Conservation (phyloP, 352 stramenopile genomes). For the Globisporangium cylindrosporum region DNA sequence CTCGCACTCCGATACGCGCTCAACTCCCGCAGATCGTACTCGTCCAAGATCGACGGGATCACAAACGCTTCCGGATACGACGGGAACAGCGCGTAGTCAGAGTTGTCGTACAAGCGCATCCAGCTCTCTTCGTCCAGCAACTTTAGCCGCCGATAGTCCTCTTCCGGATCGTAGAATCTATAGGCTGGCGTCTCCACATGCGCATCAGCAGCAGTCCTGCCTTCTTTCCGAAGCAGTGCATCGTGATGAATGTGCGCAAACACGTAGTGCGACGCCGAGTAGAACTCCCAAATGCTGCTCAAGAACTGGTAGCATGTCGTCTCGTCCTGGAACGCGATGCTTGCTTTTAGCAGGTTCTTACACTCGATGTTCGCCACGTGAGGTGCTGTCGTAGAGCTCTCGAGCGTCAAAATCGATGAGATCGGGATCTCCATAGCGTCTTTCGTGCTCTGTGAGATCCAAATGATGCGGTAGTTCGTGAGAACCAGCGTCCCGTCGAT, state of each 20-base stretch:
- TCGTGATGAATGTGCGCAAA: conserved; percentile 81
- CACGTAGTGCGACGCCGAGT: conserved; percentile 55
- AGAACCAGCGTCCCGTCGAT: conserved; percentile 80
- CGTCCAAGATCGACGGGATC: conserved; percentile 89
- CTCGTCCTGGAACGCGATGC: conserved; percentile 83
- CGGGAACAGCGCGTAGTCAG: conserved; percentile 86
- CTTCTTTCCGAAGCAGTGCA: conserved; percentile 51
- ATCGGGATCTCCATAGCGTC: conserved; percentile 84
- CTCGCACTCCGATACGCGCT: conserved; percentile 93
- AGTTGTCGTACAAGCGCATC: conserved; percentile 87
- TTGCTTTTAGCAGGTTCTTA: conserved; percentile 77
- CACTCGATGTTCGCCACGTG: conserved; percentile 85
- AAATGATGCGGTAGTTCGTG: conserved; percentile 87
- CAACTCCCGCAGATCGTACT: conserved; percentile 85
- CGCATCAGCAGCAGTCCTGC: conserved; percentile 20
- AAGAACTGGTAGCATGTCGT: conserved; percentile 73
- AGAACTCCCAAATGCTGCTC: conserved; percentile 72
- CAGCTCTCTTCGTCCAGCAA: conserved; percentile 78
- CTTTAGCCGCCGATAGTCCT: conserved; percentile 78
- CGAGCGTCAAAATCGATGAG: conserved; percentile 68
- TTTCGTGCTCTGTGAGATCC: conserved; percentile 72
- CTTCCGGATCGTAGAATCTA: conserved; percentile 67
- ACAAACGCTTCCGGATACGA: conserved; percentile 94
- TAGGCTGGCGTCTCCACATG: conserved; percentile 37
- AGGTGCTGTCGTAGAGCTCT: conserved; percentile 78